These are phyloP conservation scores for Rhinocladiella similis DNA, from an alignment of 2,329 filamentous ascomycete species.

Conservation along the genomic window DNA sequence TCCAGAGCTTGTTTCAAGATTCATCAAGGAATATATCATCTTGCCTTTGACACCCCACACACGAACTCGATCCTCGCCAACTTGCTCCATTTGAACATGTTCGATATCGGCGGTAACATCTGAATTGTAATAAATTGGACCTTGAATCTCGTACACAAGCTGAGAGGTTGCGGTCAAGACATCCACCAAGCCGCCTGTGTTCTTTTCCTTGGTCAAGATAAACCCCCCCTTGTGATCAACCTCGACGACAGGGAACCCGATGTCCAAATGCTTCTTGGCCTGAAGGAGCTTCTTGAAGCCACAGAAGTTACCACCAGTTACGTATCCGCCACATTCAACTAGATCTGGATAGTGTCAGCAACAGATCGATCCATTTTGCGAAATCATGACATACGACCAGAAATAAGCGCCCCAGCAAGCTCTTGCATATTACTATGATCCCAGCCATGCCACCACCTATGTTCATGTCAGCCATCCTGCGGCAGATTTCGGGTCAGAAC, in stretches of 20 bases:
- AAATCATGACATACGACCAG: slow-evolving; percentile 31
- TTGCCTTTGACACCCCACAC: slow-evolving; percentile 44
- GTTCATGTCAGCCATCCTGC: neutral
- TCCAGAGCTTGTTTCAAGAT: too few species aligned
- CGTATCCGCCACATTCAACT: slow-evolving; percentile 56
- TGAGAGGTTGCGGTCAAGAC: slow-evolving; percentile 34
- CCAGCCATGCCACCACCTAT: slow-evolving; percentile 37
- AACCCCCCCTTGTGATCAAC: slow-evolving; percentile 23
- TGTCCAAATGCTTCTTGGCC: slow-evolving; percentile 9
- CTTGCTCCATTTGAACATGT: slow-evolving; percentile 35
- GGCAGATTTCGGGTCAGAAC: neutral
- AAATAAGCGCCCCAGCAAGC: slow-evolving; percentile 33
- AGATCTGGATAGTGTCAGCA: slow-evolving; percentile 34
- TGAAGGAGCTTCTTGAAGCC: slow-evolving; percentile 41
- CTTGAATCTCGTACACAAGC: slow-evolving; percentile 49
- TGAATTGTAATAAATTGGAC: slow-evolving; percentile 50
- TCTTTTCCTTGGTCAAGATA: slow-evolving; percentile 19
- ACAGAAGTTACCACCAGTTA: slow-evolving; percentile 55
- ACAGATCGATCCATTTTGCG: too few species aligned
- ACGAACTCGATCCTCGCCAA: slow-evolving; percentile 41
- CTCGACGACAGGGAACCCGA: slow-evolving; percentile 32
- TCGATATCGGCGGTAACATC: slow-evolving; percentile 52
- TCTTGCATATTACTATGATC: slow-evolving; percentile 28
- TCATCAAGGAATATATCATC: too few species aligned
- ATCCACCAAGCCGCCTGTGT: slow-evolving; percentile 22